Percentiles rank a stretch among this genome's conserved stretches.
phyloP scores from a whole-genome alignment of 2,329 filamentous ascomycete genomes.

The Neophaeococcomyces mojaviensis region DNA sequence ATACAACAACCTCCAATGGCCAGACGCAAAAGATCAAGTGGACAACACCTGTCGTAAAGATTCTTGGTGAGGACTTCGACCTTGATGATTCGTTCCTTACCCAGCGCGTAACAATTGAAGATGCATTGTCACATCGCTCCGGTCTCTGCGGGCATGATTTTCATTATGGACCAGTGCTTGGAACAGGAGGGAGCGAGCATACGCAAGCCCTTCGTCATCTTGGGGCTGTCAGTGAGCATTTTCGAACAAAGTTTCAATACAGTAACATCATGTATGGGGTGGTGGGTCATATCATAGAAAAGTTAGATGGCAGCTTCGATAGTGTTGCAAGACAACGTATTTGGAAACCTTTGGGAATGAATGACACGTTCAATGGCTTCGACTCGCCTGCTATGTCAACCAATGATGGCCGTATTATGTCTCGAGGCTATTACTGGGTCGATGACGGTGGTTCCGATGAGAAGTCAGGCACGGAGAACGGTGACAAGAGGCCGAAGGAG shows the following conservation, averaged over 20 bases:
- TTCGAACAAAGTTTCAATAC: slow-evolving; percentile 42
- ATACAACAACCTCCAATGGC: no score
- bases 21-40: slow-evolving; percentile 11
- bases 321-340: slow-evolving; percentile 29
- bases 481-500: background rate
- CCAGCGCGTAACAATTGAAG: slow-evolving; percentile 26
- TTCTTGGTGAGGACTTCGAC: slow-evolving; percentile 27
- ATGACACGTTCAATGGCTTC: slow-evolving; percentile 30
- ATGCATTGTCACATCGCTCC: slow-evolving; percentile 30
- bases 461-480: slow-evolving; percentile 1
- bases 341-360: slow-evolving; percentile 37
- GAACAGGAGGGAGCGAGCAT: slow-evolving; percentile 21
- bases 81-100: slow-evolving; percentile 25
- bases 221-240: slow-evolving; percentile 29
- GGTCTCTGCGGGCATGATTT: slow-evolving; percentile 28
- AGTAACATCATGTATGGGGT: slow-evolving; percentile 48
- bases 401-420: slow-evolving; percentile 13
- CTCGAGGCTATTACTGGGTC: slow-evolving; percentile 23
- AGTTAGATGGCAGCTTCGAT: slow-evolving; percentile 31
- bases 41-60: slow-evolving; percentile 12
- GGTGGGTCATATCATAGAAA: slow-evolving; percentile 41
- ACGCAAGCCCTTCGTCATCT: slow-evolving; percentile 37
- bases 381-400: slow-evolving; percentile 24
- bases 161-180: slow-evolving; percentile 27
- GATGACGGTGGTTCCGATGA: background rate